phyloP scores from a whole-genome alignment of 257 asterid species.

The Oldenlandia corymbosa region DNA sequence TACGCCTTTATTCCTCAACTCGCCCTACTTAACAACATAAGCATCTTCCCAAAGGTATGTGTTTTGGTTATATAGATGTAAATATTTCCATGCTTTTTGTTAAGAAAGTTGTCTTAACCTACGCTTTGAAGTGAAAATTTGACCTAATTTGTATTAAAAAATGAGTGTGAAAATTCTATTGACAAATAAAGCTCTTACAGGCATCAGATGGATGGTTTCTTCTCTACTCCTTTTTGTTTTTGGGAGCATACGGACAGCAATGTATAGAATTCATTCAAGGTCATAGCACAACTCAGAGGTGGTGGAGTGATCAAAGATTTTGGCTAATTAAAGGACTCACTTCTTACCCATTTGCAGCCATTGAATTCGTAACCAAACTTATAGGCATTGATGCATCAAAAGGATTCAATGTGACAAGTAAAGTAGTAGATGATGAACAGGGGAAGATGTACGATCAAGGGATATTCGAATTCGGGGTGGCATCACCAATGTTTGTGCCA shows the following conservation, averaged over 20 bases:
- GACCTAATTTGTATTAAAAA: too few relatives aligned
- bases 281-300: conserved; percentile 40
- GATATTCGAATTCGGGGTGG: conserved; percentile 52
- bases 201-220: conserved; percentile 52
- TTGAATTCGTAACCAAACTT: conserved; percentile 43
- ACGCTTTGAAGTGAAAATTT: not conserved
- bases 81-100: too few relatives aligned
- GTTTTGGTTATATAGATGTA: too few relatives aligned
- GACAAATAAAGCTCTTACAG: too few relatives aligned
- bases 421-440: conserved; percentile 46
- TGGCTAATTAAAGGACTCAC: conserved; percentile 60
- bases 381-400: conserved; percentile 49
- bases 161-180: too few relatives aligned
- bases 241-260: conserved; percentile 71
- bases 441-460: conserved; percentile 55
- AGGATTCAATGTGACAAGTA: conserved; percentile 60
- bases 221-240: conserved; percentile 41
- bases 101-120: not conserved
- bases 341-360: conserved; percentile 39
- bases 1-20: conserved; percentile 63
- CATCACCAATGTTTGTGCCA: conserved; percentile 64
- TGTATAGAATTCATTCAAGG: conserved; percentile 43
- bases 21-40: conserved; percentile 36
- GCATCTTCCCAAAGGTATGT: conserved; percentile 69
- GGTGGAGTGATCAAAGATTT: conserved; percentile 91